Base-by-base conservation (phyloP, 805 yeast species). In the Wickerhamomyces alni region DNA sequence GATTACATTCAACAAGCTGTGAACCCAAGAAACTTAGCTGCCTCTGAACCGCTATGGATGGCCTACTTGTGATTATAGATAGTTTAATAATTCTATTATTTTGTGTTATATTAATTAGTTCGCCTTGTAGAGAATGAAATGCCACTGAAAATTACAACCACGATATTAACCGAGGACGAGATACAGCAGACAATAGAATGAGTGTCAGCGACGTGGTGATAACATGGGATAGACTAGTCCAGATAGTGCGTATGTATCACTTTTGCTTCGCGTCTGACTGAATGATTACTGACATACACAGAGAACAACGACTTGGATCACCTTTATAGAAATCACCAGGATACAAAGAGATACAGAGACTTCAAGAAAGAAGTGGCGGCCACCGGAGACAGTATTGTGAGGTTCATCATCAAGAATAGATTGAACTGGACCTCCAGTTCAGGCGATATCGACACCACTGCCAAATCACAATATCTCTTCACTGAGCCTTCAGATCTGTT, bases 1-100 rank as follows among this genome's bases (percentile, higher is more conserved):
- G 97, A 93, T 53, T 74, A 91, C 55, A 87, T 93, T 38, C 82
- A 95, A 5, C 88, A 87, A 55, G 98, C 99, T 7, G 97, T 89
- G 13, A 91, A 89, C 56, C 97, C 98, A 27, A 77, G 95, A 52
- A 87, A 87, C 53, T 66, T 93, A 51, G 97, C 98, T 13, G 79
- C 87, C 39, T 82, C 95, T 6, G 99, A 93, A 52, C 80, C 88
- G 13, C 71, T 86, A 47, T 93, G 96, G 88, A 87, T 93, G 96
- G 93, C 99, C 1, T 93, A 87, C 66, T 77, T 88, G 37, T 55
- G 52, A 54, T 36, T 27, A 11, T n/a, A n/a, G n/a, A n/a, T n/a
- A n/a, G n/a, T n/a, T n/a, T n/a, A n/a, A n/a, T n/a, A n/a, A n/a
- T n/a, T n/a, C n/a, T n/a, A n/a, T n/a, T n/a, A n/a, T n/a, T n/a